Evolutionary conservation across 1,139 yeast genomes (phyloP), one percentile per base, ranked within the genome.

Genomic region (Yamadazyma spencermartinsiae): DNA sequence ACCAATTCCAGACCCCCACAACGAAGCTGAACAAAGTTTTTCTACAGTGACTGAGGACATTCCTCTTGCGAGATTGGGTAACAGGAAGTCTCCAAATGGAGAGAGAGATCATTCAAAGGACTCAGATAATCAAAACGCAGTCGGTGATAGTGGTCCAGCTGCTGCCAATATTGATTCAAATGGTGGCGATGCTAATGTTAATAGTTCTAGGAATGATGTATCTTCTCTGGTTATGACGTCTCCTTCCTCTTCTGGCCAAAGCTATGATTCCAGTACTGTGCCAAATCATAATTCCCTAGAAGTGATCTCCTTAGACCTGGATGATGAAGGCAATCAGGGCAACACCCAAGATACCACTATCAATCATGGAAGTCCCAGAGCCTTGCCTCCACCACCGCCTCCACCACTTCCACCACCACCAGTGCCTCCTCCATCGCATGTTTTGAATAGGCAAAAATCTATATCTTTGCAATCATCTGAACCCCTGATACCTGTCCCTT

Each of bases 361-460:
- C n/a, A n/a, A n/a, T n/a, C n/a, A n/a, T n/a, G n/a, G n/a, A n/a
- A n/a, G 37, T 12, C 4, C 34, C 13, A 12, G 28, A 9, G 13
- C 14, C 13, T 11, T 12, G 5, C 21, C 21, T 17, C 23, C 32
- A 14, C 32, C 32, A 18, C 25, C 33, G 4, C 31, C 25, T 6
- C 27, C 38, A 26, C 31, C 36, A 14, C 16, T 31, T 18, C 27
- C 42, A 32, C 33, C 40, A 13, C 35, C 39, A 4, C 27, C 23
- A n/a, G 17, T 32, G 4, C 15, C 33, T 31, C 40, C 36, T 13
- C 33, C 35, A 4, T 15, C 35, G 11, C 19, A 16, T 13, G 18
- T 27, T 7, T 16, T 27, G 17, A 7, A 12, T 23, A 7, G n/a
- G n/a, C n/a, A 11, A 23, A 19, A 19, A 19, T 9, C 21, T 19